Percentiles rank a stretch among this genome's conserved stretches.
Evolutionary conservation across 345 rosid genomes (phyloP).

Genomic region (Camelina neglecta): DNA sequence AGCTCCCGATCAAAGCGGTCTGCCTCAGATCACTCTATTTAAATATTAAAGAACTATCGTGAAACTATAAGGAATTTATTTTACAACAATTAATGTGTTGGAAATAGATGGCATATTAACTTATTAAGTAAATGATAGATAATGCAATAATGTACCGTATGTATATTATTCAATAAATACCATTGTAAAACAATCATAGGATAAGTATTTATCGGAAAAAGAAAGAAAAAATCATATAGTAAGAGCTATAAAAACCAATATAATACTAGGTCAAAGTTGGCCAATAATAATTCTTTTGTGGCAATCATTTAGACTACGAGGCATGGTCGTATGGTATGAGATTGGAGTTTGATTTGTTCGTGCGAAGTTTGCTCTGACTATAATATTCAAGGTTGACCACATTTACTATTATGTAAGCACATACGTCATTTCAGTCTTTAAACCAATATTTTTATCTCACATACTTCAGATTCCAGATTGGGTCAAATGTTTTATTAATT

Average conservation of each 20-base stretch:
- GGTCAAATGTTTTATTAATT: constrained; percentile 30
- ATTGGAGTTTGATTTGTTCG: constrained; percentile 39
- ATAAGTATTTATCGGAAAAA: too few species aligned
- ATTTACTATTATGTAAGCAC: constrained; percentile 34
- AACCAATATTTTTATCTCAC: constrained; percentile 17
- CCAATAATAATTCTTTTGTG: not conserved
- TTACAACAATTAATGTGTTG: not conserved
- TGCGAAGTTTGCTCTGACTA: constrained; percentile 36
- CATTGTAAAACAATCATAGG: not conserved
- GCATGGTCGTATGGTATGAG: constrained; percentile 20
- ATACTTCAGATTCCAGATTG: constrained; percentile 21
- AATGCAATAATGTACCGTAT: not conserved
- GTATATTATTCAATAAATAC: not conserved
- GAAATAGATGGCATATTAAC: not conserved
- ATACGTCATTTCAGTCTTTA: constrained; percentile 40
- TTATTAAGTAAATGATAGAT: not conserved
- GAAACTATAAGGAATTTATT: not conserved
- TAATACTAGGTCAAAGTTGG: constrained; percentile 25
- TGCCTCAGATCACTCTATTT: not conserved
- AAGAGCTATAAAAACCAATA: constrained; percentile 14
- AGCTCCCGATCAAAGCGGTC: not conserved
- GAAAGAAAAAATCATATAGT: not conserved
- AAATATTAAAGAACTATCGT: not conserved
- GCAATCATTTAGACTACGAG: not conserved
- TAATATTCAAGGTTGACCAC: constrained; percentile 36